phyloP scores from a whole-genome alignment of 371 early-diverging fungal species.

The Basidiobolus heterosporus region DNA sequence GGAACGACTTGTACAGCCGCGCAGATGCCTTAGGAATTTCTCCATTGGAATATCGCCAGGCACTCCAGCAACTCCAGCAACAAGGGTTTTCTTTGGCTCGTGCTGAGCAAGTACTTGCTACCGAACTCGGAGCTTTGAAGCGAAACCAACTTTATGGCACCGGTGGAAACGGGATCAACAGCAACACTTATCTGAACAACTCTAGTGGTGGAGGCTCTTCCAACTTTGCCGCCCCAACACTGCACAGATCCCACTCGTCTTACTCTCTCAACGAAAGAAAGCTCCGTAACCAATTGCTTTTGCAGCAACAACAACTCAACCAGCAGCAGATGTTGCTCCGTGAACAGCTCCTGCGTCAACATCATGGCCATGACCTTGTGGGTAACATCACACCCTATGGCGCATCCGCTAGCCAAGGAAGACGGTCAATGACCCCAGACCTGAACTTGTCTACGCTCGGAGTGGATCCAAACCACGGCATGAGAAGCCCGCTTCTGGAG shows the following conservation, averaged over 20 bases:
- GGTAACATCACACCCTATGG: conserved; percentile 1
- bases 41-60: too few relatives aligned
- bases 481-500: conserved; percentile 71
- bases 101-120: too few relatives aligned
- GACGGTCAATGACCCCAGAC: conserved; percentile 3
- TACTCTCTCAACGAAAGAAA: conserved; percentile 23
- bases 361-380: conserved; percentile 11
- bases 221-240: too few relatives aligned
- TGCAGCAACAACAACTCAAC: conserved; percentile 19
- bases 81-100: too few relatives aligned
- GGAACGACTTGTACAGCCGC: too few relatives aligned
- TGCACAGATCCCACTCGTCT: neutral
- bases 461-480: conserved; percentile 30
- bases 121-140: too few relatives aligned
- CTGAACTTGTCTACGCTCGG: conserved; percentile 5
- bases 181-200: too few relatives aligned
- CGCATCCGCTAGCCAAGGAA: conserved; percentile 2
- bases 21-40: too few relatives aligned
- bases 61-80: too few relatives aligned
- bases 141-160: too few relatives aligned
- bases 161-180: too few relatives aligned
- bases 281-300: conserved; percentile 33
- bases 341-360: conserved; percentile 30
- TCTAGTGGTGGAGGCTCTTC: too few relatives aligned
- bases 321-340: conserved; percentile 28